Conservation (phyloP, 1,284 basidiomycete genomes). For the Butyriboletus appendiculatus region DNA sequence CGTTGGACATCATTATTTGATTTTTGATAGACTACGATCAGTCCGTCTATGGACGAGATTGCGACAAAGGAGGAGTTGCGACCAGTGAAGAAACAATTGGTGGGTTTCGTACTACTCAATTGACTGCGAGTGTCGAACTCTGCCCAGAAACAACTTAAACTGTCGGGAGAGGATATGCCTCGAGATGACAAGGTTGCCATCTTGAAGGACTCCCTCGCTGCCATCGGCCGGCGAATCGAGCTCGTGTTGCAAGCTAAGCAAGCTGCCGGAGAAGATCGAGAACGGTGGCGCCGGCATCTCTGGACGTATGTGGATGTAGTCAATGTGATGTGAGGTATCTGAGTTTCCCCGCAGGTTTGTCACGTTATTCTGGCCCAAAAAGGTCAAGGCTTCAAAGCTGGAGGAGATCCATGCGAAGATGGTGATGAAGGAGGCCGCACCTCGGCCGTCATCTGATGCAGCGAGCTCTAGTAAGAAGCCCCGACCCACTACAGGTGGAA, state of each 20-base stretch:
- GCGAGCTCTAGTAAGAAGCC: constrained; percentile 52
- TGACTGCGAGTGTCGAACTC: constrained; percentile 8
- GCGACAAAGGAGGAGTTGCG: constrained; percentile 95
- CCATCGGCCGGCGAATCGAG: constrained; percentile 94
- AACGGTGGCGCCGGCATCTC: constrained; percentile 90
- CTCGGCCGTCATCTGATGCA: constrained; percentile 45
- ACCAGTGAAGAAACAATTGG: constrained; percentile 96
- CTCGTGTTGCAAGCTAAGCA: constrained; percentile 77
- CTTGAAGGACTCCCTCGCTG: constrained; percentile 93
- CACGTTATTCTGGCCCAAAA: constrained; percentile 96
- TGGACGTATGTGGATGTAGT: constrained; percentile 77
- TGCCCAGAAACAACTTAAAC: constrained; percentile 88
- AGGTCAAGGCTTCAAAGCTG: constrained; percentile 88
- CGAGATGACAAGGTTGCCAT: constrained; percentile 95
- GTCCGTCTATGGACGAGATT: constrained; percentile 95
- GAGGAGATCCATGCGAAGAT: constrained; percentile 94
- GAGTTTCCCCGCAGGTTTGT: constrained; percentile 64
- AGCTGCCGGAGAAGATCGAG: constrained; percentile 74
- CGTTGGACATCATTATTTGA: neutral
- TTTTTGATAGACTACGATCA: constrained; percentile 33
- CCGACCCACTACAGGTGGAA: constrained; percentile 47
- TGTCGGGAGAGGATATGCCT: constrained; percentile 89
- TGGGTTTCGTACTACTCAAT: constrained; percentile 39
- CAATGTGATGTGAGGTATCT: constrained; percentile 5
- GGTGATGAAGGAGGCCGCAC: constrained; percentile 78